Conservation (phyloP, 2,329 filamentous ascomycete species). For the Stromatinia cepivora region DNA sequence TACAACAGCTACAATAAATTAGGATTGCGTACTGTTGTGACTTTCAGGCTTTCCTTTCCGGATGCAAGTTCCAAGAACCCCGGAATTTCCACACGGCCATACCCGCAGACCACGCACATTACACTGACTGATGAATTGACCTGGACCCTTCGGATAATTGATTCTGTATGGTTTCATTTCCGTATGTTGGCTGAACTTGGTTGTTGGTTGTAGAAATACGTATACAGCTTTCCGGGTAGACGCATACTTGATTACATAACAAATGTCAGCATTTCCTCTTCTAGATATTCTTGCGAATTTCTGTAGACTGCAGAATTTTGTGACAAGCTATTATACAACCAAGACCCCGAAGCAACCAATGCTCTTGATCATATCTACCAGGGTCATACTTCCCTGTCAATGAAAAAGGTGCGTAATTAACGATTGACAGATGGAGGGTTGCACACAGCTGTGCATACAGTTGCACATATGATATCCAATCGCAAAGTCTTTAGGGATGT, state of each 20-base stretch:
- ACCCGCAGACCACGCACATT: slow-evolving; percentile 16
- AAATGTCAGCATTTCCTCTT: slow-evolving; percentile 22
- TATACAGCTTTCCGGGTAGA: slow-evolving; percentile 6
- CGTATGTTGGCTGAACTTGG: slow-evolving; percentile 8
- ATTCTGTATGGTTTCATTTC: neutral
- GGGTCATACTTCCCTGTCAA: neutral
- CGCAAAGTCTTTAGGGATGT: neutral
- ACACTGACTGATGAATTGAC: slow-evolving; percentile 5
- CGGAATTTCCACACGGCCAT: slow-evolving; percentile 24
- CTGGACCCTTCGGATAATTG: neutral
- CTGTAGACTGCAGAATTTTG: neutral
- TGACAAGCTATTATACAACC: slow-evolving; percentile 10
- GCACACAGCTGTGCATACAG: neutral
- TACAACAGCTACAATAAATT: slow-evolving; percentile 20
- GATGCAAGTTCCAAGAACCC: slow-evolving; percentile 22
- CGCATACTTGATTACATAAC: slow-evolving; percentile 22
- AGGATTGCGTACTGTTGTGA: slow-evolving; percentile 22
- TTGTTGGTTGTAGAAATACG: neutral
- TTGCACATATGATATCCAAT: slow-evolving; percentile 12
- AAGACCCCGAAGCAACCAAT: neutral
- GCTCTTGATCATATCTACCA: neutral
- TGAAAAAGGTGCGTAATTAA: neutral
- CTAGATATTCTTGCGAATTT: slow-evolving; percentile 21
- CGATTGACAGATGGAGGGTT: slow-evolving; percentile 11
- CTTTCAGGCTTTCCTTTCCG: slow-evolving; percentile 22